Base-by-base conservation (phyloP, 495 filamentous ascomycete genomes). In the Elaphomyces granulatus region DNA sequence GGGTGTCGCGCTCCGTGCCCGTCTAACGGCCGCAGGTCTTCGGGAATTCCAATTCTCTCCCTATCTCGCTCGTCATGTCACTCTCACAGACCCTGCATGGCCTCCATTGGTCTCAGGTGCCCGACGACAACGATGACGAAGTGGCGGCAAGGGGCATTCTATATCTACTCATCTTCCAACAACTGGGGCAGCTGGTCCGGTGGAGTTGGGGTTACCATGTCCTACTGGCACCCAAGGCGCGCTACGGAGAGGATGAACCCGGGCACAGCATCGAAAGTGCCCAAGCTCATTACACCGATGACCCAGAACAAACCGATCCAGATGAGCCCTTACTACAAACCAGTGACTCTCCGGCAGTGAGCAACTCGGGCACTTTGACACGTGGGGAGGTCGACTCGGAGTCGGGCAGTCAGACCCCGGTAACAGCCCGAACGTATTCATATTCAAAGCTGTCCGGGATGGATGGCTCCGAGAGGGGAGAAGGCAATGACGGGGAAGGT, bases 121-220 rank as follows among this genome's bases (percentile, higher is more conserved):
- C 79, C 1, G 81, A 83, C 38, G 90, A 98, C 45, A 96, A 93
- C 48, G 87, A 95, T 48, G 81, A 88, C 41, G 85, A 95, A 60
- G 90, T 98, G 12, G 87, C 77, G 7, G 87, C 90, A 1, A 75
- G 90, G 17, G 90, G 90, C 37, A 96, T 98, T 42, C 65, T 98
- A 2, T 98, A 98, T 50, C 70, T 98, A 8, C 67, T 98, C 40
- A 93, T 98, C 47, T 98, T 98, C 61, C 90, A 96, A 62, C 90
- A 98, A 55, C 74, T 98, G 14, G 90, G 90, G 16, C 90, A 98
- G 57, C 68, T 95, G 15, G 79, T 98, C 35, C 71, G 90, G 39
- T 98, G 90, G 90, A 95, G 83, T 46, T 98, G 92, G 92, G 90
- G 90, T 7, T 95, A 92, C 51, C 84, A 94, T 50, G 75, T 96